Conservation (phyloP, 495 filamentous ascomycete species). For the Friedmanniomyces endolithicus region DNA sequence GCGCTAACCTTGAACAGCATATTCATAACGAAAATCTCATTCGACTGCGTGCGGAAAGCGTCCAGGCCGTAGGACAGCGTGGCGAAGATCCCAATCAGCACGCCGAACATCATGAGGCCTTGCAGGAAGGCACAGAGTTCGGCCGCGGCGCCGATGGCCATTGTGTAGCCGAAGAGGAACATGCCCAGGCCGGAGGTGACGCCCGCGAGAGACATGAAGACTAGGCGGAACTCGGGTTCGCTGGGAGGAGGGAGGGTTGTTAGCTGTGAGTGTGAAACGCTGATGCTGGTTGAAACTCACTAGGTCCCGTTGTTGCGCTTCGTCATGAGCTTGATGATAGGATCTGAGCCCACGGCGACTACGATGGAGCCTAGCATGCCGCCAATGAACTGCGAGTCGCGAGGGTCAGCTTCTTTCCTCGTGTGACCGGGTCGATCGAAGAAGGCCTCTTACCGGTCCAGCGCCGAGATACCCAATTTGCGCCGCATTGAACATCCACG, state of each 20-base stretch:
- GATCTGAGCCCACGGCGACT: conserved; percentile 2
- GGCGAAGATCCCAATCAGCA: conserved; percentile 15
- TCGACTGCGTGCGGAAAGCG: conserved; percentile 11
- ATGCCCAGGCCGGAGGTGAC: conserved; percentile 9
- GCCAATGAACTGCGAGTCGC: conserved; percentile 7
- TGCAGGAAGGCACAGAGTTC: conserved; percentile 11
- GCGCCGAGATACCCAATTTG: conserved; percentile 13
- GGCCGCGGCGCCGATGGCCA: conserved; percentile 3
- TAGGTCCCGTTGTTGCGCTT: conserved; percentile 13
- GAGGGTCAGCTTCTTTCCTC: neutral
- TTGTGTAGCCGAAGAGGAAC: conserved; percentile 17
- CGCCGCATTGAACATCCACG: conserved; percentile 10
- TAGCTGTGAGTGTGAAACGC: neutral
- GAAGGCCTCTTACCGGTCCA: neutral
- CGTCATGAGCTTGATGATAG: conserved; percentile 13
- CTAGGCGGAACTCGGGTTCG: conserved; percentile 16
- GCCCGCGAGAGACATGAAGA: conserved; percentile 11
- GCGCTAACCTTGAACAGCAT: conserved; percentile 11
- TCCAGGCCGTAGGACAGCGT: conserved; percentile 16
- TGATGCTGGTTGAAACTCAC: neutral
- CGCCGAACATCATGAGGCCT: conserved; percentile 15
- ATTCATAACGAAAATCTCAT: conserved; percentile 18
- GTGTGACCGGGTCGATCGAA: neutral
- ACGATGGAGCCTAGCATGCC: conserved; percentile 14
- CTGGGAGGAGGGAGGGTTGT: neutral